Evolutionary conservation across 2,329 filamentous ascomycete species (phyloP), one percentile per base, ranked within the genome.

Genomic region (Hymenoscyphus infarciens): DNA sequence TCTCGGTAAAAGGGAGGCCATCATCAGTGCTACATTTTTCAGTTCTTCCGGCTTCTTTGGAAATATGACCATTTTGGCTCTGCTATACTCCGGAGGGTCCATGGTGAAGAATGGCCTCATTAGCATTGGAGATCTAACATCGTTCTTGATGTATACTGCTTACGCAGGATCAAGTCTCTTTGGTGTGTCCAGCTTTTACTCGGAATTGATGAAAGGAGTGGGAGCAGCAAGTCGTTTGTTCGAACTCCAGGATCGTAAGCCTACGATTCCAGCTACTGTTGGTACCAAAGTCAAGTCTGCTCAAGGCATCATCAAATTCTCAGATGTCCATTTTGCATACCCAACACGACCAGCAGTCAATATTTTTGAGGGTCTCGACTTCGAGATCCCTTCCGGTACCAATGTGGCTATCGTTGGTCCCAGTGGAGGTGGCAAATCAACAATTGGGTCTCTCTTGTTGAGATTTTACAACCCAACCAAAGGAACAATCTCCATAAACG

Each of bases 131-230:
- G 94, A 99, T 68, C 79, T 99, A 53, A 96, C 95, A 1, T 96
- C 92, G 0, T 99, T 99, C 77, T 84, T 99, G 79, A 98, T 99
- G 94, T 99, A 98, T 76, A 96, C 93, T 2, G 94, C 91, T 3
- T 98, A 87, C 75, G 85, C 86, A 6, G 86, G 86, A 2, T 95
- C 91, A 57, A 96, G 91, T 76, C 84, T 99, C 67, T 97, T 98
- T 70, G 95, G 95, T 3, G 81, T 99, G 1, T 97, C 92, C 3
- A 92, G 91, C 62, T 99, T 99, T 78, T 99, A 97, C 77, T 97
- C 93, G 0, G 95, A 99, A 75, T 82, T 99, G 65, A 99, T 99
- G 95, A 99, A 99, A 77, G 96, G 96, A 52, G 94, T 97, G 3
- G 95, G 96, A 71, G 95, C 95, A 52, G 95, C 95, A n/a, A 96